Evolutionary conservation across 768 basidiomycete species (phyloP).

Genomic region (Naganishia kalamii): DNA sequence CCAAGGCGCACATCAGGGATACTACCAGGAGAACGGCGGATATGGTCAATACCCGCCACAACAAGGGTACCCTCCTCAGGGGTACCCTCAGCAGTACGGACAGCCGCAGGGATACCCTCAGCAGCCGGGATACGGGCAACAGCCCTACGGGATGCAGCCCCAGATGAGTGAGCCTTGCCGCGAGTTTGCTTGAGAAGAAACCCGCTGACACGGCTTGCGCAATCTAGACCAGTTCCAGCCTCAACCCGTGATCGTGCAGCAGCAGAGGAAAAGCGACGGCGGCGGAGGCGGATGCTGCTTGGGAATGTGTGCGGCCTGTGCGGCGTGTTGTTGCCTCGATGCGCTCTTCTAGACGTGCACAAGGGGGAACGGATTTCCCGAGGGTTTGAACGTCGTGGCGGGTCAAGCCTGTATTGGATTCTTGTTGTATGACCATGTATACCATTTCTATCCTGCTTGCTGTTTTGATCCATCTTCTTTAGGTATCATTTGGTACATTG

Average conservation of each 20-base stretch:
- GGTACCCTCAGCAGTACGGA: background rate
- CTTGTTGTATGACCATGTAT: no score
- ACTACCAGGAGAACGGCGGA: background rate
- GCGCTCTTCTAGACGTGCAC: background rate
- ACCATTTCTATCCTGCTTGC: no score
- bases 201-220: no score
- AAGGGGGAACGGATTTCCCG: no score
- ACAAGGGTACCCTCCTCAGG: constrained; percentile 3
- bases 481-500: no score
- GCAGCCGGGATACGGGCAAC: constrained; percentile 1
- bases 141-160: constrained; percentile 13
- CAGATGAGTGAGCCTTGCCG: background rate
- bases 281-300: background rate
- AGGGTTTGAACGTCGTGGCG: no score
- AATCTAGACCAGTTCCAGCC: constrained; percentile 6
- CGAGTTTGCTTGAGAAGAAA: background rate
- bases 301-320: constrained; percentile 9
- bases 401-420: no score
- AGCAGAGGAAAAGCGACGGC: background rate
- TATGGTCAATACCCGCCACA: background rate
- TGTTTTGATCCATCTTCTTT: no score
- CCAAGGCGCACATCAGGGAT: constrained; percentile 4
- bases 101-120: background rate
- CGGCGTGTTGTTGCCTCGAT: constrained; percentile 6
- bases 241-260: constrained; percentile 5